Evolutionary conservation across 2,329 filamentous ascomycete species (phyloP), one percentile per base, ranked within the genome.

Genomic region (Diaporthe citri): DNA sequence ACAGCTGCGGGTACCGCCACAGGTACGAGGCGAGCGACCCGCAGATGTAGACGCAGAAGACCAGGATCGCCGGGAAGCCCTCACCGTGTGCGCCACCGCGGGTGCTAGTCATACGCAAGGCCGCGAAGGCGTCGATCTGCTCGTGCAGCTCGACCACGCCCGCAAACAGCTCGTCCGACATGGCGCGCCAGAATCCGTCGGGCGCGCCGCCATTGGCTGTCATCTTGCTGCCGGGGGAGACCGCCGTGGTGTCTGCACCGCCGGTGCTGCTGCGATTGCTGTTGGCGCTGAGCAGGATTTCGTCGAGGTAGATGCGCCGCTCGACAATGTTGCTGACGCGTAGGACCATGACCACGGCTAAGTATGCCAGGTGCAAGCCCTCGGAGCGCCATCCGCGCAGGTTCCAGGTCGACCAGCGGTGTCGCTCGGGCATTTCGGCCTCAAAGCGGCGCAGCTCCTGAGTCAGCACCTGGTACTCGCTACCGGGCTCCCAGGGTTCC

Each of bases 41-140:
- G 75, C 83, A 85, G 62, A 84, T 81, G 77, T 85, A 85, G 51
- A 83, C 80, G 70, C 83, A 85, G 62, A 85, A 85, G 13, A 83
- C 83, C 9, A 85, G 79, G 34, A 85, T 82, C 69, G 80, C 82
- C 9, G 82, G 82, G 62, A 81, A 83, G 0, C 80, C 81, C 56
- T 84, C 79, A n/a, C 79, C 81, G 12, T 48, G 25, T 20, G 39
- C 59, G 39, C 39, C 39, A n/a, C 59, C 59, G 6, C 34, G 22
- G 12, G 10, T 22, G 8, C 22, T 22, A 20, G 71, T 76, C 7
- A 78, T 75, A 4, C 81, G 78, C 67, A 81, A 76, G 31, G 76
- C 75, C 55, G 82, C 81, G 71, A 79, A 83, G 5, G 81, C 81
- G 13, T 81, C 79, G 59, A 85, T 82, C 73, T 84, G 82, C 71